Evolutionary conservation across 768 basidiomycete genomes (phyloP), one percentile per base, ranked within the genome.

Genomic region (Plicaturopsis crispa): DNA sequence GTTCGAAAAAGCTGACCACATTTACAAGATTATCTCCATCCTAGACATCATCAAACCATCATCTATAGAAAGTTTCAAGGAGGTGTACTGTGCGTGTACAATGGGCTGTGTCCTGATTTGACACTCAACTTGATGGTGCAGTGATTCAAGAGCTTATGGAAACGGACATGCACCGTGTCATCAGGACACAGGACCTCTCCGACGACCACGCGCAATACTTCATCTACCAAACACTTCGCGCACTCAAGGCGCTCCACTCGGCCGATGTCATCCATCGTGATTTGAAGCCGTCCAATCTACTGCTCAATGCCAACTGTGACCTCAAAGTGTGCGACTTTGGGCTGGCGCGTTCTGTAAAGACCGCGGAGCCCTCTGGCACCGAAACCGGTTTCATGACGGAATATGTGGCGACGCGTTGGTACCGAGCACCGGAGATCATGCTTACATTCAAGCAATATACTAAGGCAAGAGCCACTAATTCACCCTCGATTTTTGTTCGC

Each of bases 391-490:
- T 91, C 66, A 91, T 93, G 90, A 94, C 90, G 2, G 88, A 91
- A 78, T 94, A 93, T 53, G 96, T 99, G 35, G 94, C 96, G 2
- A 98, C 96, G 18, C 72, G 96, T 49, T 99, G 96, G 96, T 99
- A 98, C 55, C 80, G 96, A 24, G 96, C 96, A 0, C 96, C 96
- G 1, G 96, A 99, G 59, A 93, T 99, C 65, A 99, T 99, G 96
- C 72, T 99, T 36, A 96, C 92, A 7, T 98, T 97, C 72, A 94
- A 96, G 57, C 86, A 96, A 58, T 99, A 99, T 65, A 94, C 93
- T 36, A 92, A 92, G 66, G 84, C 77, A 41, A 39, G 61, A 43
- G 11, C 18, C 22, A 11, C 23, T 64, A 59, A 59, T n/a, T n/a
- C n/a, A n/a, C n/a, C n/a, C n/a, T n/a, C n/a, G n/a, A n/a, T n/a